These are phyloP conservation scores for Saccharomyces hybrid DNA, from an alignment of 1,139 yeast species.

Conservation along the genomic window DNA sequence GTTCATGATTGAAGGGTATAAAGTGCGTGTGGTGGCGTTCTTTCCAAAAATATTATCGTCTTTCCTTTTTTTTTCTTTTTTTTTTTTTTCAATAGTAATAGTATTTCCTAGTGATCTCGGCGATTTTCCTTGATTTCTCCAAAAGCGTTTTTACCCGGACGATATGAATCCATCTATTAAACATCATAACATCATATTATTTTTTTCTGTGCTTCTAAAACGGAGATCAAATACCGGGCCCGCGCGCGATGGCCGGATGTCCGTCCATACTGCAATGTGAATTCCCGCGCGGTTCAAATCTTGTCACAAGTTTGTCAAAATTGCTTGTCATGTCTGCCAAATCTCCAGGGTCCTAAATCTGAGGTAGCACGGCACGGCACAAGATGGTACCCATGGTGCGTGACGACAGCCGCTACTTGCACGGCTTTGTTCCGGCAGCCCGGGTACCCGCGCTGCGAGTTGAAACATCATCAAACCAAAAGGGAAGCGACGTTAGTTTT, in stretches of 20 bases:
- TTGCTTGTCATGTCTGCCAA: neutral
- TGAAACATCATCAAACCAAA: neutral
- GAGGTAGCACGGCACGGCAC: neutral
- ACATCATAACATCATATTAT: too few relatives aligned
- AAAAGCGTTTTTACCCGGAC: neutral
- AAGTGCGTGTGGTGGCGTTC: neutral
- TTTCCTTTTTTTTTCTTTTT: neutral
- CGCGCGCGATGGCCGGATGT: neutral
- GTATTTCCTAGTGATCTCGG: too few relatives aligned
- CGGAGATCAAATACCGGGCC: neutral
- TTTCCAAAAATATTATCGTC: neutral
- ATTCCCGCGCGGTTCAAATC: neutral
- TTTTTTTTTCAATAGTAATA: too few relatives aligned
- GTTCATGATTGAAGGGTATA: conserved; percentile 8
- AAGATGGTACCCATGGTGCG: neutral
- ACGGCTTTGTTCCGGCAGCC: too few relatives aligned
- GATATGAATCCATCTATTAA: too few relatives aligned
- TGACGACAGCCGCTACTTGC: neutral
- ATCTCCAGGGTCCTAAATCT: neutral
- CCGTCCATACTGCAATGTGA: neutral
- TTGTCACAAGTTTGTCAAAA: neutral
- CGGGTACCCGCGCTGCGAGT: neutral
- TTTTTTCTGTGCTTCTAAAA: neutral
- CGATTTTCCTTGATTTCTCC: neutral
- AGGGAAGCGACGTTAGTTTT: neutral